These are phyloP conservation scores for Esteya vermicola DNA, from an alignment of 2,329 filamentous ascomycete species.

Conservation along the genomic window DNA sequence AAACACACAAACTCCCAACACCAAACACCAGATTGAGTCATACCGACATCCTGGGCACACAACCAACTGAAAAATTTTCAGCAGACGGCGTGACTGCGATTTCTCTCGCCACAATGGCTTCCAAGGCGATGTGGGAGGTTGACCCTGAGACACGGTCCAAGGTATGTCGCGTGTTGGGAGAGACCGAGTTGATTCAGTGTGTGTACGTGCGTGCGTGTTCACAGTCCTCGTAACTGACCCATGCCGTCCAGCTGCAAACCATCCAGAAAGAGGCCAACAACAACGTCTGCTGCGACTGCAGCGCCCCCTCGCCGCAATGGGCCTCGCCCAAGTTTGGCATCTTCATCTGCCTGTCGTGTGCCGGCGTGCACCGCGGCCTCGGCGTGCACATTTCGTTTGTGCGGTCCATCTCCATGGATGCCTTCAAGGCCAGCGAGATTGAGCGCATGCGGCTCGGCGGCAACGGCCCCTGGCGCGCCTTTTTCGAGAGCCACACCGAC, in stretches of 20 bases:
- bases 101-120: constrained; percentile 30
- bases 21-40: too few species aligned
- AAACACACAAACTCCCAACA: too few species aligned
- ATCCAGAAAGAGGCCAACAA: constrained; percentile 88
- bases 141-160: constrained; percentile 95
- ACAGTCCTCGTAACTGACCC: too few species aligned
- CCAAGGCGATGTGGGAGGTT: constrained; percentile 93
- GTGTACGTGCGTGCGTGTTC: too few species aligned
- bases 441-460: constrained; percentile 87
- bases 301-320: constrained; percentile 94
- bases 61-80: too few species aligned
- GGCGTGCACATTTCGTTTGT: constrained; percentile 99
- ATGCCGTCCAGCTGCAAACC: constrained; percentile 55
- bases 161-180: too few species aligned
- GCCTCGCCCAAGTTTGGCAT: constrained; percentile 93
- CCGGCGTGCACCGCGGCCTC: constrained; percentile 83
- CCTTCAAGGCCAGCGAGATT: constrained; percentile 87
- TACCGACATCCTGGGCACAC: too few species aligned
- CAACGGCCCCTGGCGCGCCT: constrained; percentile 73
- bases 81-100: background rate
- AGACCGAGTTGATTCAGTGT: too few species aligned
- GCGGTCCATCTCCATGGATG: constrained; percentile 95
- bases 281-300: constrained; percentile 86
- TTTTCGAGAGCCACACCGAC: constrained; percentile 63
- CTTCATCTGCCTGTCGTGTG: constrained; percentile 96